Evolutionary conservation across 495 filamentous ascomycete genomes (phyloP), one percentile per base, ranked within the genome.

Genomic region (Penicillium canescens): DNA sequence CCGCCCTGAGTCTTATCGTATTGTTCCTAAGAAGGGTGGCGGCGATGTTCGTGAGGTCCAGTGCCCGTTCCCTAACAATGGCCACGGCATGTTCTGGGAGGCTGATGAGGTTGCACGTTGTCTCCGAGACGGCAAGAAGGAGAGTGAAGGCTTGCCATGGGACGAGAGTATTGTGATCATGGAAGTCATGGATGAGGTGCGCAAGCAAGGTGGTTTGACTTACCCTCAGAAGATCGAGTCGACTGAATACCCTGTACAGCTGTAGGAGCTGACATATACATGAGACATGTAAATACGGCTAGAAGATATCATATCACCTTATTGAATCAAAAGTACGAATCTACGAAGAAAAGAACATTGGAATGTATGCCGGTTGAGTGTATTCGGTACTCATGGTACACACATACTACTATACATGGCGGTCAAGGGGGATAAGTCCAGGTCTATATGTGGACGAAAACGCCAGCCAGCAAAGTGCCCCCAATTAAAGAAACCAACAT

Each of bases 11-110:
- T 65, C 75, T 31, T 93, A 88, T 66, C 82, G 80, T 11, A 65
- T 93, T 42, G 70, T 84, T 37, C 70, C 74, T 5, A 59, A 62
- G 43, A 72, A 75, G 42, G 74, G 69, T 1, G 60, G 68, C 18
- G 65, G 69, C 4, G 71, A 78, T 56, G 65, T 83, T 3, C 78
- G 85, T 60, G 79, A 84, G 47, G 76, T 86, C 13, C 75, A 86
- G 55, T 86, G 78, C 60, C 76, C 80, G 9, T 85, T 91, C 57
- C 86, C 88, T 18, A 76, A 71, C 13, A 78, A 79, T 61, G 91
- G 88, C 14, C 84, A 89, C 57, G 92, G 91, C 20, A 96, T 95
- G 90, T 93, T 89, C 74, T 97, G 87, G 88, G 92, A 96, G 69
- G 93, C 93, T 14, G 93, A 97, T 77, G 92, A 93, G 76, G 88